Base-by-base conservation (phyloP, 2,329 filamentous ascomycete species). In the Cytospora piceicola region DNA sequence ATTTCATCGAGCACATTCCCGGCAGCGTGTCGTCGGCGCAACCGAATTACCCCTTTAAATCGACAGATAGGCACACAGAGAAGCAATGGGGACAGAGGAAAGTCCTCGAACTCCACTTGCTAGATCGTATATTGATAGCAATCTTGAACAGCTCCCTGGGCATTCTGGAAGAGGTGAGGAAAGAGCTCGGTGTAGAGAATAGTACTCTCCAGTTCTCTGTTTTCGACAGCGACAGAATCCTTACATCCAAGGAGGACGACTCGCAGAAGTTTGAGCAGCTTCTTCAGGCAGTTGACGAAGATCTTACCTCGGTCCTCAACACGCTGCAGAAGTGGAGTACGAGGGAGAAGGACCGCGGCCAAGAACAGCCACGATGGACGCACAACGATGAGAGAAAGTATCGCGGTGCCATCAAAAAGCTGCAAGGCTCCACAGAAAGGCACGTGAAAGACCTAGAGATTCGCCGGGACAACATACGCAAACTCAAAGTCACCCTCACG, bases 361-460 rank as follows among this genome's bases (percentile, higher is more conserved):
- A 61, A 53, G 71, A 73, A 60, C 58, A 65, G 46, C 75, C 74
- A 0, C 71, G 75, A 3, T 77, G 75, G 75, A 76, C 74, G 0
- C 70, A 67, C 0, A 72, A 70, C 17, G 74, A 77, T 36, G 74
- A 77, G 64, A 66, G 70, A 22, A 75, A 73, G 58, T 75, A 77
- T 22, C 68, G 71, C 9, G 63, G 53, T 20, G 9, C 20, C 22
- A 66, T 70, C 49, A 70, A 58, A 20, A 67, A 68, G 34, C 42
- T 61, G 3, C 63, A 30, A 27, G 29, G 24, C 2, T 30, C 24
- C n/a, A 54, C 22, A 7, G 61, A 67, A 15, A 66, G 60, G 29
- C 34, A 60, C 27, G 46, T 49, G 1, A 32, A 54, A n/a, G 55
- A 63, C 2, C 49, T 66, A 2, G 54, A 55, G 15, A 58, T 11